Evolutionary conservation across 2,329 filamentous ascomycete species (phyloP), one percentile per base, ranked within the genome.

Genomic region (Aspergillus sojae): DNA sequence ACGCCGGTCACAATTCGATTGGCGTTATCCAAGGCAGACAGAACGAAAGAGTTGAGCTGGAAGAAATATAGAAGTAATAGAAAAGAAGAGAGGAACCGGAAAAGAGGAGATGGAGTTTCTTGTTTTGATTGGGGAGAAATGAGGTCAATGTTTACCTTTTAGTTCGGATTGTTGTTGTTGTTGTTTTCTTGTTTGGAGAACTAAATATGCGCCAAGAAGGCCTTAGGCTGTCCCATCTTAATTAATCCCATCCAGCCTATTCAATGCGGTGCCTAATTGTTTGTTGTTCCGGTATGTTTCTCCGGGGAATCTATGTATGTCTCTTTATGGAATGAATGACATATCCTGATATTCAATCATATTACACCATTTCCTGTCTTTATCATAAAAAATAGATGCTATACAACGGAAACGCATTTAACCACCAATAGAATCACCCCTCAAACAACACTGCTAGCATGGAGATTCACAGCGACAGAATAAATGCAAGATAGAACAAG

Each of bases 171-270:
- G 12, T 21, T 54, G 26, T 55, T 55, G 7, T 53, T 46, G 16
- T 52, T 52, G 28, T 32, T 52, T 32, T 16, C 6, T 52, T 52
- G 48, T 52, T 52, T 50, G 26, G 46, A 26, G 26, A 34, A 36
- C 34, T 41, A 60, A 60, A 52, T 53, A 59, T 59, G 41, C 30
- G 50, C 46, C 56, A 58, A 59, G 60, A 48, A 16, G 32, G 43
- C 39, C 39, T 41, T 41, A 41, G 39, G 39, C 39, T 41, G 39
- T 41, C 39, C 39, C 39, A 9, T 41, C n/a, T 46, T 46, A 12
- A 46, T 45, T 45, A 23, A 45, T 4, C 0, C 43, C 43, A 23
- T 45, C 6, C 21, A 23, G 19, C 9, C 43, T 23, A n/a, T 46
- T 43, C 52, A 46, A 28, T 41, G 39, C 39, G 9, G 26, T 7